Base-by-base conservation (phyloP, 768 basidiomycete species). In the Chalciporus piperatus region DNA sequence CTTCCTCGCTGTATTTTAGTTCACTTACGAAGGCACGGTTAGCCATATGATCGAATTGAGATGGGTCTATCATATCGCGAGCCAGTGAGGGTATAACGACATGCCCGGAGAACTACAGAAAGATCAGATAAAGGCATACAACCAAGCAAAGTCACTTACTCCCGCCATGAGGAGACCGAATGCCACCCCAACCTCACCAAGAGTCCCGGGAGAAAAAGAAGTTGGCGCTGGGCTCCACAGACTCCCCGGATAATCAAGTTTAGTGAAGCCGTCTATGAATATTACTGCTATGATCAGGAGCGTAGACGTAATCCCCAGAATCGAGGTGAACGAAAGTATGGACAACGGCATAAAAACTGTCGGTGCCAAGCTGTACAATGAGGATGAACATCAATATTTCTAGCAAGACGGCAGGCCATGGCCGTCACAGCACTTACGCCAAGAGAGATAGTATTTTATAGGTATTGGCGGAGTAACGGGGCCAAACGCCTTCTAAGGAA, bases 161-260 rank as follows among this genome's bases (percentile, higher is more conserved):
- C 94, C 92, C 8, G 91, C 89, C 84, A 98, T 92, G 62, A 98
- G 84, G 55, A 98, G 74, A 2, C 95, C 95, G 58, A 94, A 87
- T 13, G 89, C 82, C 23, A 96, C 68, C 1, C 92, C 88, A 30
- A 96, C 72, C 48, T 87, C 78, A 17, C 70, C 70, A 55, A 74
- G 70, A 52, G 75, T 79, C 22, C 71, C 71, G 13, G 88, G 74
- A 6, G 75, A 75, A 11, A 85, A 54, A 17, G 75, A 79, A 0
- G 93, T 97, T n/a, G 74, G 70, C 25, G 83, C 85, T 4, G 89
- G 88, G 42, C 74, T 71, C 78, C 85, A 84, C 9, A 98, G 70
- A 59, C 91, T 94, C 4, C 95, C 95, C 3, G 92, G 92, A 17
- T 79, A 70, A 32, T 84, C 72, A 35, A 63, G 65, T 70, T 92